These are phyloP conservation scores for Vanrija pseudolonga DNA, from an alignment of 1,284 basidiomycete genomes.

Conservation along the genomic window DNA sequence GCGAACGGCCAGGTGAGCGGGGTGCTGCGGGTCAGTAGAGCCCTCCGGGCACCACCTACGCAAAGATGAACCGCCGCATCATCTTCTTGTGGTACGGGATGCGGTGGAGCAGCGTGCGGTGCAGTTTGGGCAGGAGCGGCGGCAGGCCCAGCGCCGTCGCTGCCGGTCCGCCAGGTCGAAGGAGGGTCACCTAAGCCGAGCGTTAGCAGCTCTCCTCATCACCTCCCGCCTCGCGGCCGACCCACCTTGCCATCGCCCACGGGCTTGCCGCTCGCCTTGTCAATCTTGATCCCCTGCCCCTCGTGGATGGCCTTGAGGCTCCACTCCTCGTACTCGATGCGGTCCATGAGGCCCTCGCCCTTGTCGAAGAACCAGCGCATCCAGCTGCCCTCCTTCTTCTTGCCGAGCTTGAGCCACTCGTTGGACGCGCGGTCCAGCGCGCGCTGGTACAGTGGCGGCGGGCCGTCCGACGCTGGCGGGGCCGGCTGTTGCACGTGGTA, in stretches of 20 bases:
- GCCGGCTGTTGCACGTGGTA: slow-evolving; percentile 24
- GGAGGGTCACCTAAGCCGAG: not conserved
- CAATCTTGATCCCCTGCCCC: slow-evolving; percentile 35
- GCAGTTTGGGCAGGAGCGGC: slow-evolving; percentile 41
- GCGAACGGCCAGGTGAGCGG: slow-evolving; percentile 50
- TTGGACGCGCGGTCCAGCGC: slow-evolving; percentile 37
- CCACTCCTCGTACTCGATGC: slow-evolving; percentile 50
- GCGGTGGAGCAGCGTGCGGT: slow-evolving; percentile 35
- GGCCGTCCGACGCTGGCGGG: not conserved
- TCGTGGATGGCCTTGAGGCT: slow-evolving; percentile 39
- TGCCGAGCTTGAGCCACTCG: slow-evolving; percentile 42
- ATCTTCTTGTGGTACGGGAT: slow-evolving; percentile 46
- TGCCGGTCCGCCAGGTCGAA: not conserved
- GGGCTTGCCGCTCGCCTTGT: slow-evolving; percentile 22
- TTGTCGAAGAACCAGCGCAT: slow-evolving; percentile 45
- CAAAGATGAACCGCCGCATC: slow-evolving; percentile 35
- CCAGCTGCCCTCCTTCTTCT: slow-evolving; percentile 37
- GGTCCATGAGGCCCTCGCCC: slow-evolving; percentile 49
- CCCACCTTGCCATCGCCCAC: slow-evolving; percentile 33
- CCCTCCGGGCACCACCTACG: slow-evolving; percentile 15
- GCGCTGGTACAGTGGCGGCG: slow-evolving; percentile 12
- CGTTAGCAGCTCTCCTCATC: not conserved
- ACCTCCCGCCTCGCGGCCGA: not conserved
- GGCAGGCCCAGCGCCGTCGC: slow-evolving; percentile 11
- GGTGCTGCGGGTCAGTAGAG: slow-evolving; percentile 17